Evolutionary conservation across 345 rosid genomes (phyloP), one percentile per base, ranked within the genome.

Genomic region (Melaleuca alternifolia): DNA sequence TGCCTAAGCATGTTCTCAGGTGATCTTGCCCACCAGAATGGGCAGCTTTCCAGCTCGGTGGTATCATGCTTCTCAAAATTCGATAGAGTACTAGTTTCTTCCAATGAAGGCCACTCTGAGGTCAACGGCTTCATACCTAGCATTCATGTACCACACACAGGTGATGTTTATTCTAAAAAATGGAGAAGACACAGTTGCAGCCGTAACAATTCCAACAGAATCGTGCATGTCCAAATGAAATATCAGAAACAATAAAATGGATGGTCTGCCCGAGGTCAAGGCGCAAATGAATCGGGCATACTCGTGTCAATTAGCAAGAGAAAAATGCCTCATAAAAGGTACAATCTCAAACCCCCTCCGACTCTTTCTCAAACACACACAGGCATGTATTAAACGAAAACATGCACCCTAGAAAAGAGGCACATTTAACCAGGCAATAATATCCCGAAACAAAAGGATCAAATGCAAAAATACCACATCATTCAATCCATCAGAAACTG

Each of bases 21-120:
- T 62, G 99, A 96, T 91, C 94, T 96, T 85, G 97, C 98, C 99
- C 99, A 97, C 81, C 96, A 91, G 90, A 95, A 97, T 1, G 98
- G 99, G 87, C 99, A 97, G 91, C 90, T 96, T 84, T 97, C 99
- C 50, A 51, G 94, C 87, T 93, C 98, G 11, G 85, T 26, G 85
- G 87, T 90, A 82, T 87, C 89, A 84, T 90, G 88, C 90, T 93
- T 93, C 88, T 91, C 95, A 23, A 87, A 93, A 88, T 92, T 87
- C 46, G 95, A 93, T 26, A 86, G 84, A 26, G 37, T 81, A 57
- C 86, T 86, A 30, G 87, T 90, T 91, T 89, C 92, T 86, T 92
- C 91, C 6, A 92, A 54, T 84, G 84, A 71, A 33, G 81, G 51
- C 87, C 89, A 86, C 83, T 92, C 92, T 87, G 88, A 77, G 15